These are phyloP conservation scores for Rhizopogon salebrosus DNA, from an alignment of 768 basidiomycete species.

Conservation along the genomic window DNA sequence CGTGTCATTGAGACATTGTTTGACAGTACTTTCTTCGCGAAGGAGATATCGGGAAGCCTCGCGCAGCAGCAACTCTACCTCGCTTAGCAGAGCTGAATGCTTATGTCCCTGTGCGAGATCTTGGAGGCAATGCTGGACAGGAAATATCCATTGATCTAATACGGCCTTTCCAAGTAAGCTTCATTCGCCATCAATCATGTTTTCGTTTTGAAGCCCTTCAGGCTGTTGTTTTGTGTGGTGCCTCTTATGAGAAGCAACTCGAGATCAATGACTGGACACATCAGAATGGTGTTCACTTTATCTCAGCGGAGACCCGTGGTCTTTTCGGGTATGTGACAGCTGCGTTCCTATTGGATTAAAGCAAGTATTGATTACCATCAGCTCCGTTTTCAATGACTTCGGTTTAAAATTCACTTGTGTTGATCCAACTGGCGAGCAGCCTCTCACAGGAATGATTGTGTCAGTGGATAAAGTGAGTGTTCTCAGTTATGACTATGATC, in stretches of 20 bases:
- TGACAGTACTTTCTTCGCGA: slow-evolving; percentile 87
- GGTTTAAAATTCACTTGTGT: slow-evolving; percentile 92
- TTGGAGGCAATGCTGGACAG: slow-evolving; percentile 75
- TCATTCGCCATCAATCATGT: not conserved
- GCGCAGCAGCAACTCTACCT: slow-evolving; percentile 82
- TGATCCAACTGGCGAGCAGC: slow-evolving; percentile 96
- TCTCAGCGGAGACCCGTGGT: slow-evolving; percentile 86
- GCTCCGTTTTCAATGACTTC: slow-evolving; percentile 95
- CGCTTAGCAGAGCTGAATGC: slow-evolving; percentile 91
- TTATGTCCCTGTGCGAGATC: slow-evolving; percentile 88
- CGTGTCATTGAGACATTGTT: slow-evolving; percentile 7
- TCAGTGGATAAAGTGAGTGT: slow-evolving; percentile 73
- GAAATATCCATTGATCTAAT: slow-evolving; percentile 77
- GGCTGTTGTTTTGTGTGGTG: slow-evolving; percentile 88
- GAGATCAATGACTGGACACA: slow-evolving; percentile 97
- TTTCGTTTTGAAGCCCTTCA: slow-evolving; percentile 20
- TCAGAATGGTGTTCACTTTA: slow-evolving; percentile 82
- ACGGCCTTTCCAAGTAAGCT: slow-evolving; percentile 81
- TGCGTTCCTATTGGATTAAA: not conserved
- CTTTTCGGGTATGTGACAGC: slow-evolving; percentile 74
- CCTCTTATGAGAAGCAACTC: slow-evolving; percentile 72
- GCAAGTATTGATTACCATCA: slow-evolving; percentile 25
- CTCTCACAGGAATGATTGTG: slow-evolving; percentile 92
- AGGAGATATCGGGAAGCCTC: slow-evolving; percentile 81
- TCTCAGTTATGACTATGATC: not conserved